These are phyloP conservation scores for Brassica balearica DNA, from an alignment of 441 rosid species.

Conservation along the genomic window DNA sequence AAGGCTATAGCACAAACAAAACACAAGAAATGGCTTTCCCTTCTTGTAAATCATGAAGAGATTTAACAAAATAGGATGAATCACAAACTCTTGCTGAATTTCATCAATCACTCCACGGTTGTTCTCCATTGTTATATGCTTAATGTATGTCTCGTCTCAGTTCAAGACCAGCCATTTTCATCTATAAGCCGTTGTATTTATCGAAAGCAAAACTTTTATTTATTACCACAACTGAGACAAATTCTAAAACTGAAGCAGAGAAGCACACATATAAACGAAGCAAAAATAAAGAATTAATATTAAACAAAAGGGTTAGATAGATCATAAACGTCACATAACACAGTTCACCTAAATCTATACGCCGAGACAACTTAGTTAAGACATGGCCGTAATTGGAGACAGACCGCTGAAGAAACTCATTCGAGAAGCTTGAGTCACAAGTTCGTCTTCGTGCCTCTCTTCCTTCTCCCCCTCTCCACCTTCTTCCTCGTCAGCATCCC, in stretches of 20 bases:
- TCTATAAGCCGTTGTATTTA: slow-evolving; percentile 10
- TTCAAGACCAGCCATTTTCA: slow-evolving; percentile 50
- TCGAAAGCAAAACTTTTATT: slow-evolving; percentile 41
- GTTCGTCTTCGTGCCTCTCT: slow-evolving; percentile 38
- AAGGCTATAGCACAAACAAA: neutral
- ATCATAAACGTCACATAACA: slow-evolving; percentile 17
- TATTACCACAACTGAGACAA: slow-evolving; percentile 44
- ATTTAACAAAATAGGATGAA: neutral
- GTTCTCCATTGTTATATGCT: slow-evolving; percentile 56
- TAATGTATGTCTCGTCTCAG: slow-evolving; percentile 68
- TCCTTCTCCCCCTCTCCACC: slow-evolving; percentile 49
- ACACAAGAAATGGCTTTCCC: neutral
- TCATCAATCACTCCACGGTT: too few species aligned
- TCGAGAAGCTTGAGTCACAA: slow-evolving; percentile 34
- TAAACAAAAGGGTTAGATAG: slow-evolving; percentile 42
- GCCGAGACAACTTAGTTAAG: slow-evolving; percentile 27
- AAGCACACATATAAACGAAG: neutral
- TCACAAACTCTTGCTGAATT: too few species aligned
- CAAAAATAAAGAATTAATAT: slow-evolving; percentile 26
- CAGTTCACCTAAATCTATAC: slow-evolving; percentile 39
- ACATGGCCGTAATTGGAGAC: slow-evolving; percentile 49
- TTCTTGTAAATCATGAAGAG: neutral
- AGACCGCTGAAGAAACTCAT: slow-evolving; percentile 48
- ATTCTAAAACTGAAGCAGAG: slow-evolving; percentile 17
- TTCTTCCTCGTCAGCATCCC: slow-evolving; percentile 76